phyloP scores from a whole-genome alignment of 2,329 filamentous ascomycete genomes.

The Coniochaeta prunicola region DNA sequence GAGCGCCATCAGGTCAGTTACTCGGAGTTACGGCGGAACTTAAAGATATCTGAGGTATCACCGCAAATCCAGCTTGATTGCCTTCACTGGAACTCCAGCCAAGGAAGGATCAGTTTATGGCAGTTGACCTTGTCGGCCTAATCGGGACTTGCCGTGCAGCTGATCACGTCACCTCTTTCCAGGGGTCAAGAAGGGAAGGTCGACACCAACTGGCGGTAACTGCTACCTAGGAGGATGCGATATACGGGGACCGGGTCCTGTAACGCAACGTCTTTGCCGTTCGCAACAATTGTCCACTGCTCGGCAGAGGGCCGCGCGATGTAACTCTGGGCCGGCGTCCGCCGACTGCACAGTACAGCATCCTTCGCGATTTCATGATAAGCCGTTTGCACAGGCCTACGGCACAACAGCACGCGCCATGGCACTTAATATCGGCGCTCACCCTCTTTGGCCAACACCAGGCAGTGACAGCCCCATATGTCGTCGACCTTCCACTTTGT shows the following conservation, averaged over 20 bases:
- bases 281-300: background rate
- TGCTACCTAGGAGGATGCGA: background rate
- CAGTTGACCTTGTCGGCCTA: no score
- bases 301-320: background rate
- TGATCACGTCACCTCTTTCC: background rate
- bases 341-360: no score
- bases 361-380: background rate
- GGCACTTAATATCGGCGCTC: background rate
- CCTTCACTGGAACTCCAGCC: no score
- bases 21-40: no score
- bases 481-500: background rate
- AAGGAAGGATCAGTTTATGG: no score
- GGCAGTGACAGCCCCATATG: background rate
- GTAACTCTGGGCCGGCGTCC: background rate
- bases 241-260: background rate
- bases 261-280: background rate
- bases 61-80: no score
- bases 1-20: no score
- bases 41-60: no score
- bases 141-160: background rate
- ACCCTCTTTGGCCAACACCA: background rate
- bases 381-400: constrained; percentile 1
- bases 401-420: background rate
- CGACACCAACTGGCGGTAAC: background rate
- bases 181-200: background rate